phyloP scores from a whole-genome alignment of 371 early-diverging fungal species.

The Quaeritorhiza haematococci region DNA sequence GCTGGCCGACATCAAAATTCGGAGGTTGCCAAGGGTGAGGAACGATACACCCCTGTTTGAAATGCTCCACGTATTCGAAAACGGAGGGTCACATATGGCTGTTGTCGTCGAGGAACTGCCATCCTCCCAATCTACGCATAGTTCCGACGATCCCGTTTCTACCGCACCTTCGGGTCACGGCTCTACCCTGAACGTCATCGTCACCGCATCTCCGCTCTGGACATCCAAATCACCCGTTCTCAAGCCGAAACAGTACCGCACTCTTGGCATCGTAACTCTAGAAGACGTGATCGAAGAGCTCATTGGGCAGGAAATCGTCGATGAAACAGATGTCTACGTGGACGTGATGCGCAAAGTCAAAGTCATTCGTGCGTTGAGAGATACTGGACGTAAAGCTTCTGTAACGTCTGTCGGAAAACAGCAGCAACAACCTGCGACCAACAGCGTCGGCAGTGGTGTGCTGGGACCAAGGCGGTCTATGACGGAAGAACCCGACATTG shows the following conservation, averaged over 20 bases:
- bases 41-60: conserved; percentile 76
- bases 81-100: conserved; percentile 77
- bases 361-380: too few relatives aligned
- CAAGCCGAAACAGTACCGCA: conserved; percentile 13
- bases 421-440: too few relatives aligned
- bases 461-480: too few relatives aligned
- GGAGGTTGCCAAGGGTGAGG: conserved; percentile 67
- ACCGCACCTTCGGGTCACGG: conserved; percentile 18
- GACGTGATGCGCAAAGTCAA: too few relatives aligned
- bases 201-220: background rate
- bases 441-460: too few relatives aligned
- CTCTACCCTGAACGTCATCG: conserved; percentile 5
- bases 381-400: too few relatives aligned
- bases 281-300: conserved; percentile 97
- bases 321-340: too few relatives aligned
- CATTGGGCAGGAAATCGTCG: conserved; percentile 88
- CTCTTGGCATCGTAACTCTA: conserved; percentile 89
- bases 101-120: conserved; percentile 58
- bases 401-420: too few relatives aligned
- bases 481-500: too few relatives aligned
- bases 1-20: conserved; percentile 61
- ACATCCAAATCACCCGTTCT: background rate
- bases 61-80: conserved; percentile 90
- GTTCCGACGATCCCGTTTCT: conserved; percentile 11
- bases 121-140: conserved; percentile 17